These are phyloP conservation scores for Knufia petricola DNA, from an alignment of 2,329 filamentous ascomycete genomes.

Conservation along the genomic window DNA sequence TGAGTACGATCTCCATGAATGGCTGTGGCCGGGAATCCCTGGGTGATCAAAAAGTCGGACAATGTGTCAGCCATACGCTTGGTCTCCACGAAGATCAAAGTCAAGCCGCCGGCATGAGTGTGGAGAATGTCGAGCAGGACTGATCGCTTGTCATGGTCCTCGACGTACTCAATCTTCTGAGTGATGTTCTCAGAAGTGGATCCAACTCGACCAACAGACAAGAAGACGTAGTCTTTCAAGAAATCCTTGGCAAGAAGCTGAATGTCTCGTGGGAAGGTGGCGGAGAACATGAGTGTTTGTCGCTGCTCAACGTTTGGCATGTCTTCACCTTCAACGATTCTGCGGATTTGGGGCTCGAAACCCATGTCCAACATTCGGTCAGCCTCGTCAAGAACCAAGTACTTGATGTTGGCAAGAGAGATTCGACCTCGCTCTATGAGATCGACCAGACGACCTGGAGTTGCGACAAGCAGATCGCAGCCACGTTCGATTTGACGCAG, in stretches of 20 bases:
- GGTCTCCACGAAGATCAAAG: slow-evolving; percentile 96
- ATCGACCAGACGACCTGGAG: slow-evolving; percentile 92
- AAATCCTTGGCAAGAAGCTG: slow-evolving; percentile 99
- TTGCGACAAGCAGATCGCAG: slow-evolving; percentile 93
- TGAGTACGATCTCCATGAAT: slow-evolving; percentile 98
- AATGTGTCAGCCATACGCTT: slow-evolving; percentile 99
- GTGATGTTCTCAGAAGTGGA: slow-evolving; percentile 99
- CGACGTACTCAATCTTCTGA: slow-evolving; percentile 95
- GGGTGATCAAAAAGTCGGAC: slow-evolving; percentile 97
- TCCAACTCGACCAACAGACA: slow-evolving; percentile 95
- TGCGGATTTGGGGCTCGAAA: slow-evolving; percentile 99
- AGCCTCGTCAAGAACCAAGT: slow-evolving; percentile 95
- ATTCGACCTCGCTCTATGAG: slow-evolving; percentile 97
- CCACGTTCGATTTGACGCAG: slow-evolving; percentile 96
- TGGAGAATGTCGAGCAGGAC: slow-evolving; percentile 95
- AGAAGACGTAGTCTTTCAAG: slow-evolving; percentile 97
- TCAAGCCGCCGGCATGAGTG: slow-evolving; percentile 80
- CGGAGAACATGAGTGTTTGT: slow-evolving; percentile 99
- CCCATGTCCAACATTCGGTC: slow-evolving; percentile 99
- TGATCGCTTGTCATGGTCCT: slow-evolving; percentile 94
- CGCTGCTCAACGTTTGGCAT: slow-evolving; percentile 78
- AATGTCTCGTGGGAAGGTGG: slow-evolving; percentile 97
- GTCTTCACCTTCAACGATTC: slow-evolving; percentile 96
- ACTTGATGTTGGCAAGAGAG: slow-evolving; percentile 97
- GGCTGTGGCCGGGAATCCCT: slow-evolving; percentile 94